These are phyloP conservation scores for Coffea eugenioides DNA, from an alignment of 257 asterid species.

Conservation along the genomic window DNA sequence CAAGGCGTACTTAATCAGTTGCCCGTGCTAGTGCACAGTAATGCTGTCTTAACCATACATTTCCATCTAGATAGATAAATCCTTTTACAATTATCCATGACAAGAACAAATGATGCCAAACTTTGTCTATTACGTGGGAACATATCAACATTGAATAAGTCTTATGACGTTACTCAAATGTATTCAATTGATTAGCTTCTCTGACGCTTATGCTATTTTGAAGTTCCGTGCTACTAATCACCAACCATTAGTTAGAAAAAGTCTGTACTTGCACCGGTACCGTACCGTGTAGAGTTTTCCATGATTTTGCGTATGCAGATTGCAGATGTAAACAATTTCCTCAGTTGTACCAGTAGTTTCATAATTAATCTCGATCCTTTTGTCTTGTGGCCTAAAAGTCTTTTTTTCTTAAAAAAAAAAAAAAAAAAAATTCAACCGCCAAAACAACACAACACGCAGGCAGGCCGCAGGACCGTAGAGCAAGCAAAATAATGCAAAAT, in stretches of 20 bases:
- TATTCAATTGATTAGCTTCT: background rate
- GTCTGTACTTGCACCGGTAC: background rate
- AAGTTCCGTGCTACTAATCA: background rate
- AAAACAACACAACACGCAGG: background rate
- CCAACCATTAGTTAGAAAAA: background rate
- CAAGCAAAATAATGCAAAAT: background rate
- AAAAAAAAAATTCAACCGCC: background rate
- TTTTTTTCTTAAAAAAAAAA: too few species aligned
- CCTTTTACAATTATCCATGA: background rate
- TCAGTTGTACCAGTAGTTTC: background rate
- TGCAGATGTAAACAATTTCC: background rate
- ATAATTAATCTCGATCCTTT: background rate
- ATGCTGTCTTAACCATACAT: background rate
- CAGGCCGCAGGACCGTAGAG: background rate
- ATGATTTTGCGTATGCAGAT: background rate
- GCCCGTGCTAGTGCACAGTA: constrained; percentile 8
- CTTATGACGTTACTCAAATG: background rate
- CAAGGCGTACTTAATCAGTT: background rate
- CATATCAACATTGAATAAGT: background rate
- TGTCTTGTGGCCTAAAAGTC: background rate
- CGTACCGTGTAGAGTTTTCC: background rate
- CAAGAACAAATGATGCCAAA: background rate
- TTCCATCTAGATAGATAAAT: background rate
- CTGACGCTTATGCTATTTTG: background rate
- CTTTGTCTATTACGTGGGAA: background rate